Percentiles rank a stretch among this genome's conserved stretches.
Evolutionary conservation across 495 filamentous ascomycete species (phyloP).

Genomic region (Lentithecium fluviatile): DNA sequence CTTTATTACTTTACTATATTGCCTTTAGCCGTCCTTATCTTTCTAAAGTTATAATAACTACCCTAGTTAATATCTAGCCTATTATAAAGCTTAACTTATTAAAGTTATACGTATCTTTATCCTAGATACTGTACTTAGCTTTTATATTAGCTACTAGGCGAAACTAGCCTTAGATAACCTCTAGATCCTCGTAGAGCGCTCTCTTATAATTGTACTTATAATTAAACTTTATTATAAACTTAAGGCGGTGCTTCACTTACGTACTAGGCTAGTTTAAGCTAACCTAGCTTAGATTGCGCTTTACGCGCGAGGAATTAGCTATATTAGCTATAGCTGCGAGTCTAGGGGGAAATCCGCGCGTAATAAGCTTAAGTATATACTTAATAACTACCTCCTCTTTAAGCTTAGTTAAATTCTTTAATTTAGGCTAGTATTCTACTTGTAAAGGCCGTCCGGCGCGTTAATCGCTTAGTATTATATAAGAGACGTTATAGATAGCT

Average conservation of each 20-base stretch:
- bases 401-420: background rate
- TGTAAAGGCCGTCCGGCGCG: background rate
- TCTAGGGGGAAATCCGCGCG: background rate
- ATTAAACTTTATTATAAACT: constrained; percentile 4
- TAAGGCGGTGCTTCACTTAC: background rate
- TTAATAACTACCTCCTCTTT: background rate
- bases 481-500: constrained; percentile 3
- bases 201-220: background rate
- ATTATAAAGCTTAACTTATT: background rate
- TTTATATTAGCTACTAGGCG: background rate
- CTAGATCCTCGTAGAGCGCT: background rate
- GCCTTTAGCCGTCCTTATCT: background rate
- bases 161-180: constrained; percentile 3
- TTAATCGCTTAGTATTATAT: constrained; percentile 6
- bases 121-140: too few species aligned
- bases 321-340: constrained; percentile 2
- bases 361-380: constrained; percentile 10
- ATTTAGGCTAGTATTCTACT: background rate
- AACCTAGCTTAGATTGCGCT: background rate
- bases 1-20: background rate
- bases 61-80: background rate
- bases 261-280: background rate
- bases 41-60: constrained; percentile 3
- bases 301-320: background rate
- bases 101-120: constrained; percentile 1